phyloP scores from a whole-genome alignment of 768 basidiomycete species.

The Mycena pura region DNA sequence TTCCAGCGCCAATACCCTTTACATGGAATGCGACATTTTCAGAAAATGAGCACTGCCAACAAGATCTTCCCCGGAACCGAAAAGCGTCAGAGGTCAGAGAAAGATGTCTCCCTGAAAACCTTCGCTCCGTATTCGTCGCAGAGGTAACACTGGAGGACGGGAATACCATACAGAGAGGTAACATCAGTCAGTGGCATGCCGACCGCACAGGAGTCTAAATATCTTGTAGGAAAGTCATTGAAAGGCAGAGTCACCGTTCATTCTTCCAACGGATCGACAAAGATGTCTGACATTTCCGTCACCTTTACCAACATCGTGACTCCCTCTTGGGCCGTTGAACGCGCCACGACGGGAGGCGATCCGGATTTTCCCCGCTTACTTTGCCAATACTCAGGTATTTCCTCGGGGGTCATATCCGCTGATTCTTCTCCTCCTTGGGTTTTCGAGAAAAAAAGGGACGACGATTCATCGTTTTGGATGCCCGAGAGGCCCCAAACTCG shows the following conservation, averaged over 20 bases:
- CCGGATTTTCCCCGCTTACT: not conserved
- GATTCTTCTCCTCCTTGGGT: not conserved
- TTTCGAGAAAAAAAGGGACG: not conserved
- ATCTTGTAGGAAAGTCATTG: not conserved
- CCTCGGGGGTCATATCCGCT: not conserved
- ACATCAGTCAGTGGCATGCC: no score
- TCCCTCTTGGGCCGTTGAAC: not conserved
- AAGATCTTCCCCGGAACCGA: not conserved
- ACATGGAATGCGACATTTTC: not conserved
- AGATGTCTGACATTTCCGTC: conserved; percentile 6
- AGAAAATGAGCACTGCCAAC: not conserved
- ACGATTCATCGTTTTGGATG: not conserved
- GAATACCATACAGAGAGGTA: not conserved
- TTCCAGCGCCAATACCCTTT: not conserved
- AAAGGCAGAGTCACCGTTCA: conserved; percentile 9
- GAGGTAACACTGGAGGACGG: conserved; percentile 10
- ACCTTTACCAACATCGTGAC: not conserved
- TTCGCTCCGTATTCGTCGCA: not conserved
- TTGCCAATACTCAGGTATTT: not conserved
- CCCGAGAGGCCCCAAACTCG: not conserved
- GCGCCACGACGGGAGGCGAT: not conserved
- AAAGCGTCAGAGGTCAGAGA: not conserved
- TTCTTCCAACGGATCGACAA: not conserved
- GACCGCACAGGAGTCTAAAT: not conserved
- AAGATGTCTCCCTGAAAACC: conserved; percentile 6